Conservation (phyloP, 805 yeast genomes). For the Cyberlindnera mississippiensis region DNA sequence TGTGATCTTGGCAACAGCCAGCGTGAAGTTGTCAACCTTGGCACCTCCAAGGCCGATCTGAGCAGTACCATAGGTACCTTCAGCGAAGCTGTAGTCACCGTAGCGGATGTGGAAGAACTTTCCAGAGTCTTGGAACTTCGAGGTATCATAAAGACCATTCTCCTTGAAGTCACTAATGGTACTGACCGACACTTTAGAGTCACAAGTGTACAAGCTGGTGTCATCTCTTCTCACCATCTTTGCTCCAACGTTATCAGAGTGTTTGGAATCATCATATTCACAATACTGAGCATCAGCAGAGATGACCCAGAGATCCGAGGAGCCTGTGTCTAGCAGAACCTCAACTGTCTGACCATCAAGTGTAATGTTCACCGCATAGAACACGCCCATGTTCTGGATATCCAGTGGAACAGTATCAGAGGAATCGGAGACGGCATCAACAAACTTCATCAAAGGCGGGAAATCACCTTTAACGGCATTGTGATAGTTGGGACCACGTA, state of each 20-base stretch:
- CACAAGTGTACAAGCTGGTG: background rate
- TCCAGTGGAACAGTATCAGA: slow-evolving; percentile 5
- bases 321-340: slow-evolving; percentile 34
- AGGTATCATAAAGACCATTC: slow-evolving; percentile 1
- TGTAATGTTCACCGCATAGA: slow-evolving; percentile 12
- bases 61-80: slow-evolving; percentile 63
- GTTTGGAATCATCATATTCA: background rate
- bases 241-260: background rate
- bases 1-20: slow-evolving; percentile 63
- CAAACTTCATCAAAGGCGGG: background rate
- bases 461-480: slow-evolving; percentile 1
- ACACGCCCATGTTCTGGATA: slow-evolving; percentile 8
- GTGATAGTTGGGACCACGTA: slow-evolving; percentile 4
- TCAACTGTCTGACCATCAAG: slow-evolving; percentile 21
- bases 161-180: background rate
- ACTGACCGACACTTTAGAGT: background rate
- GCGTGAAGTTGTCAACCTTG: slow-evolving; percentile 45
- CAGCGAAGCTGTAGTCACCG: slow-evolving; percentile 46
- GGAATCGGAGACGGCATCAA: background rate
- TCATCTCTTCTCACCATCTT: background rate
- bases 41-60: slow-evolving; percentile 41
- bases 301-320: slow-evolving; percentile 34
- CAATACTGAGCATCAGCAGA: slow-evolving; percentile 29
- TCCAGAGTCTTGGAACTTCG: slow-evolving; percentile 8
- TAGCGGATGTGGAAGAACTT: slow-evolving; percentile 38